A percentile compares a stretch with the other conserved stretches of the same genome.
These are phyloP conservation scores for Ulota crispa DNA, from an alignment of 225 moss, liverwort and hornwort species.

Conservation along the genomic window DNA sequence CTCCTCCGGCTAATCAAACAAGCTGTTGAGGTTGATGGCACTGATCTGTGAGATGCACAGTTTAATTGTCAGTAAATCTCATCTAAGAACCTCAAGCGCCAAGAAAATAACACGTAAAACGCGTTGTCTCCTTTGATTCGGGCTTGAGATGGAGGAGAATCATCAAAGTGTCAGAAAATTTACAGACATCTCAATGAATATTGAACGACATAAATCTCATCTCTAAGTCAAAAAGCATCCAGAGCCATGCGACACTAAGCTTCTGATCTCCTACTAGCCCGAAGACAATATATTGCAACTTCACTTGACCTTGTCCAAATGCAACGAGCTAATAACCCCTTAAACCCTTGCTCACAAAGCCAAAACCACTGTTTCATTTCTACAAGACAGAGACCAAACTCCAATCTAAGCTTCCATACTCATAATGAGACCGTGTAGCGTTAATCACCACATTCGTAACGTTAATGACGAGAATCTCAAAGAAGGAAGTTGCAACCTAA, in stretches of 20 bases:
- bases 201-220: not conserved
- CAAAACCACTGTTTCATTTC: not conserved
- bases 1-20: conserved; percentile 30
- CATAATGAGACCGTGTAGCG: not conserved
- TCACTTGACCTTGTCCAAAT: not conserved
- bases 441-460: not conserved
- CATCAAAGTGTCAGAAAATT: not conserved
- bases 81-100: not conserved
- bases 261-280: not conserved
- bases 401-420: not conserved
- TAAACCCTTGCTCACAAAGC: conserved; percentile 24
- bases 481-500: not conserved
- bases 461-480: not conserved
- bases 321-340: not conserved
- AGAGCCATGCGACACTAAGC: not conserved
- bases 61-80: not conserved
- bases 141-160: not conserved
- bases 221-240: not conserved
- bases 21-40: conserved; percentile 20
- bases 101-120: not conserved
- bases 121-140: not conserved
- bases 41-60: conserved; percentile 24
- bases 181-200: not conserved
- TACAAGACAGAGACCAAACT: not conserved
- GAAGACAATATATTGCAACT: not conserved